These are phyloP conservation scores for Trypanosoma platydactyli DNA, from an alignment of 208 protist species.

Conservation along the genomic window DNA sequence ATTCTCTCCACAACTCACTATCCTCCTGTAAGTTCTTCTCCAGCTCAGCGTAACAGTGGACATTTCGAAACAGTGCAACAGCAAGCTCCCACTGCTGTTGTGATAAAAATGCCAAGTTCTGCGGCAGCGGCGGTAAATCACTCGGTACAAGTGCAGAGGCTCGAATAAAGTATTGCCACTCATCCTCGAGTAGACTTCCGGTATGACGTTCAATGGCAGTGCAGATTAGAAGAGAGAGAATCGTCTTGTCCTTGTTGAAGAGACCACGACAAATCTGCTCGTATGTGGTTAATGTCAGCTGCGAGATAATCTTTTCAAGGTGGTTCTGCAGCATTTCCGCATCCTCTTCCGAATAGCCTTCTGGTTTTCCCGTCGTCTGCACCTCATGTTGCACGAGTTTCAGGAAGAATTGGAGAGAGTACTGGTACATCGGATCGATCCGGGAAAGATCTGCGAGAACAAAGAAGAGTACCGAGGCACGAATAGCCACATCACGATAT, in stretches of 20 bases:
- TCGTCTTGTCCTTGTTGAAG: constrained; percentile 97
- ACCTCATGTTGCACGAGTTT: constrained; percentile 93
- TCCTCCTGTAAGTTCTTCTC: constrained; percentile 49
- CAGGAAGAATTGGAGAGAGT: constrained; percentile 97
- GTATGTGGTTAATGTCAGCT: constrained; percentile 93
- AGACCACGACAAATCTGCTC: constrained; percentile 96
- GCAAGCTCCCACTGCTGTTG: constrained; percentile 86
- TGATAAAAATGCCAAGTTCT: constrained; percentile 59
- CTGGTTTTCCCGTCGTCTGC: constrained; percentile 61
- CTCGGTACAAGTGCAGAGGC: constrained; percentile 83
- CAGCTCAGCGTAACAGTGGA: constrained; percentile 69
- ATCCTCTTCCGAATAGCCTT: constrained; percentile 51
- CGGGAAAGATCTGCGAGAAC: constrained; percentile 90
- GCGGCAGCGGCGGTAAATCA: constrained; percentile 58
- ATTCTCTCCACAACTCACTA: constrained; percentile 59
- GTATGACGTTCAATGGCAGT: constrained; percentile 81
- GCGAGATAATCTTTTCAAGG: constrained; percentile 78
- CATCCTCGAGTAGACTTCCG: constrained; percentile 66
- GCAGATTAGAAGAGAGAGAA: constrained; percentile 94
- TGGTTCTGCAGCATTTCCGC: constrained; percentile 61
- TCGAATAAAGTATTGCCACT: constrained; percentile 93
- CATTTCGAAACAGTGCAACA: constrained; percentile 77
- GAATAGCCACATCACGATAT: constrained; percentile 90
- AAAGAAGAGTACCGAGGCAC: constrained; percentile 96
- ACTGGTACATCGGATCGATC: constrained; percentile 99